Evolutionary conservation across 257 asterid species (phyloP).

Genomic region (Paraleonurus japonicus): DNA sequence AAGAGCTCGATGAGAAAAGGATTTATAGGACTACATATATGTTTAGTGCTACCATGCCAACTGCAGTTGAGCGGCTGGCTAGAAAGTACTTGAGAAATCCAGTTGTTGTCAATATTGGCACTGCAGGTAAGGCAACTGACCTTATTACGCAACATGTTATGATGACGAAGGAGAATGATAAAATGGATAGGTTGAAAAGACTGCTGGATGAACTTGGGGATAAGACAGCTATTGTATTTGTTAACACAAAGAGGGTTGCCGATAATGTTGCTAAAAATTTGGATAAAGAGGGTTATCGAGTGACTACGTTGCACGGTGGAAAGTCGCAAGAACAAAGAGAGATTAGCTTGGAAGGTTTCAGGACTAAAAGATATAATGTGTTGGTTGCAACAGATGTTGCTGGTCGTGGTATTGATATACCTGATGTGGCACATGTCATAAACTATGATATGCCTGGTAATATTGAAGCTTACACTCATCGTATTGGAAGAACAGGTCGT

Average conservation of each 20-base stretch:
- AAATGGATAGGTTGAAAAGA: slow-evolving; percentile 46
- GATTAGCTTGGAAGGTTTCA: slow-evolving; percentile 57
- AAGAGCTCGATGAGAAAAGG: slow-evolving; percentile 57
- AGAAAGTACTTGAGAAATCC: slow-evolving; percentile 63
- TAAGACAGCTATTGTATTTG: slow-evolving; percentile 62
- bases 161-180: slow-evolving; percentile 56
- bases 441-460: slow-evolving; percentile 58
- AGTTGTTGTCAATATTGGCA: slow-evolving; percentile 60
- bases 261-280: slow-evolving; percentile 46
- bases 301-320: slow-evolving; percentile 70
- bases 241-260: slow-evolving; percentile 53
- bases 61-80: slow-evolving; percentile 62
- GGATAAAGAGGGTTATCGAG: slow-evolving; percentile 49
- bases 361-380: slow-evolving; percentile 54
- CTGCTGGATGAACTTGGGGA: slow-evolving; percentile 55
- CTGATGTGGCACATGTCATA: slow-evolving; percentile 65
- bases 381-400: slow-evolving; percentile 68
- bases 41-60: slow-evolving; percentile 68
- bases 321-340: slow-evolving; percentile 65
- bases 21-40: slow-evolving; percentile 59
- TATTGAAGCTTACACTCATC: slow-evolving; percentile 62
- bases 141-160: slow-evolving; percentile 52
- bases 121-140: slow-evolving; percentile 63
- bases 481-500: slow-evolving; percentile 68
- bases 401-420: slow-evolving; percentile 69